These are phyloP conservation scores for Dacryopinax primogenitus DNA, from an alignment of 768 basidiomycete genomes.

Conservation along the genomic window DNA sequence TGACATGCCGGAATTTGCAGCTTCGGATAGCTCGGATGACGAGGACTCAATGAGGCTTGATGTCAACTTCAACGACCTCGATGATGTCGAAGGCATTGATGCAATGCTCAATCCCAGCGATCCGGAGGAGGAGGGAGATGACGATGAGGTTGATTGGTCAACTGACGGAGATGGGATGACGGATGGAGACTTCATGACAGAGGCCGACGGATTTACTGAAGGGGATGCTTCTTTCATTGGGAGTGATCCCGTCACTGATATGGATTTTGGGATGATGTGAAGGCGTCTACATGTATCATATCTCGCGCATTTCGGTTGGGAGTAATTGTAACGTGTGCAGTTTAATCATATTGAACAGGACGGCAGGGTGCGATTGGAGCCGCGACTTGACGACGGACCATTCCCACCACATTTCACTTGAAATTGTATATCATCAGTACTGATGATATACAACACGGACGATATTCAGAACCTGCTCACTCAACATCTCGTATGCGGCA, in stretches of 20 bases:
- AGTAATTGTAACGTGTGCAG: too few species aligned
- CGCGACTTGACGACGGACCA: too few species aligned
- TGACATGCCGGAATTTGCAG: background rate
- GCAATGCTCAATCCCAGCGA: background rate
- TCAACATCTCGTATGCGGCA: too few species aligned
- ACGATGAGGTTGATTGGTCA: background rate
- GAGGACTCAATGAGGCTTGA: background rate
- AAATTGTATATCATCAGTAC: too few species aligned
- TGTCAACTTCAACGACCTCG: background rate
- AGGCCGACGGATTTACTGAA: background rate
- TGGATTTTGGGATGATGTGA: background rate
- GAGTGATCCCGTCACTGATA: background rate
- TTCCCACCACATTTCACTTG: too few species aligned
- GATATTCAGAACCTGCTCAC: too few species aligned
- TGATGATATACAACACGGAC: too few species aligned
- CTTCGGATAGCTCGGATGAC: background rate
- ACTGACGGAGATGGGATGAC: background rate
- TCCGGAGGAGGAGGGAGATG: background rate
- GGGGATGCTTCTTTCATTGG: background rate
- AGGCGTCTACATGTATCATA: too few species aligned
- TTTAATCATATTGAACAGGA: too few species aligned
- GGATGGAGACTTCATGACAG: background rate
- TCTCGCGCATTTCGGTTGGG: too few species aligned
- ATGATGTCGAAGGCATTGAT: background rate
- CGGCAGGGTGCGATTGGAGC: too few species aligned